These are phyloP conservation scores for Linnemannia schmuckeri DNA, from an alignment of 192 early-diverging fungal species.

Conservation along the genomic window DNA sequence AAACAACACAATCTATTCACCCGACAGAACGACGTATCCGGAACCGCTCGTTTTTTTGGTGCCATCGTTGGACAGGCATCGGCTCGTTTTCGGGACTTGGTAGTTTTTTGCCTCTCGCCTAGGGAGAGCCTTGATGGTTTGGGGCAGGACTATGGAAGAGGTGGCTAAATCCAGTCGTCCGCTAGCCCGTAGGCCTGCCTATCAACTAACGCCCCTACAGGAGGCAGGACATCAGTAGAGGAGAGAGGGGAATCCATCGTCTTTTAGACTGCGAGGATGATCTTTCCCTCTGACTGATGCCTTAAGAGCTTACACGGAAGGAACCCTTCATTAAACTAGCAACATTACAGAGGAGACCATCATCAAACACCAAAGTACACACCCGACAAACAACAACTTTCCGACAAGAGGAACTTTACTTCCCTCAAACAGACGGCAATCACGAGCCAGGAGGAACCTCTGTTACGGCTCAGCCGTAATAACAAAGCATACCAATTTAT, in stretches of 20 bases:
- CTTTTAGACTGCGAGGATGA: not conserved
- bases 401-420: not conserved
- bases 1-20: constrained; percentile 6
- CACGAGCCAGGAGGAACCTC: not conserved
- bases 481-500: not conserved
- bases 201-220: not conserved
- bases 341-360: not conserved
- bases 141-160: not conserved
- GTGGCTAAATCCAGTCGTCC: not conserved
- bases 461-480: not conserved
- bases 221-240: not conserved
- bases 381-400: not conserved
- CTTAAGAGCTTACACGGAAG: not conserved
- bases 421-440: not conserved
- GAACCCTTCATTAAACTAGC: not conserved
- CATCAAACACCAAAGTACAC: not conserved
- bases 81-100: not conserved
- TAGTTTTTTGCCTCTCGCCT: not conserved
- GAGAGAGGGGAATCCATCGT: constrained; percentile 8
- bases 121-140: not conserved
- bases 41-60: not conserved
- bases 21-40: constrained; percentile 2
- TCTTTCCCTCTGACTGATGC: not conserved
- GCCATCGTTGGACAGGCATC: not conserved
- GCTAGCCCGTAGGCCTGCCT: not conserved